Percentiles rank a stretch among this genome's conserved stretches.
phyloP scores from a whole-genome alignment of 2,329 filamentous ascomycete species.

The Aspergillus ruber region DNA sequence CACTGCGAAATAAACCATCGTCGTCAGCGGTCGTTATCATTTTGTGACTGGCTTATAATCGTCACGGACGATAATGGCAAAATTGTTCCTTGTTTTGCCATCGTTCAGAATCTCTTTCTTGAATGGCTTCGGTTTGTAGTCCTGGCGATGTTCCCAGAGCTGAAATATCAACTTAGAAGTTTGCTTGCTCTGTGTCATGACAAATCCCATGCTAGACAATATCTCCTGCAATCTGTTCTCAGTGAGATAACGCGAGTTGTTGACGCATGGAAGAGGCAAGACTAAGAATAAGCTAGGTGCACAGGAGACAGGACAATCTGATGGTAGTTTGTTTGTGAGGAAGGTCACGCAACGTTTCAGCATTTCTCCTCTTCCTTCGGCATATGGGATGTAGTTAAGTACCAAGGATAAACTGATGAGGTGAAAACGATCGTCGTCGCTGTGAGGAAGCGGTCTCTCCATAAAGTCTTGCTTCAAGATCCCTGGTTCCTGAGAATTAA shows the following conservation, averaged over 20 bases:
- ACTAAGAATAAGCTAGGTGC: conserved; percentile 71
- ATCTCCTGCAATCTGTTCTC: conserved; percentile 62
- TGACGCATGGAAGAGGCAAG: conserved; percentile 77
- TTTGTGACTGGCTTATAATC: conserved; percentile 1
- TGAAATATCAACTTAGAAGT: conserved; percentile 84
- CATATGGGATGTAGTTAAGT: conserved; percentile 85
- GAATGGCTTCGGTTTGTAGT: conserved; percentile 38
- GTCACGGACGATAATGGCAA: conserved; percentile 62
- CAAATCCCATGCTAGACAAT: conserved; percentile 72
- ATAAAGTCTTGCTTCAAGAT: conserved; percentile 94
- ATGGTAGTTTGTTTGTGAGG: conserved; percentile 38
- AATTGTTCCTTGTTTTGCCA: conserved; percentile 79
- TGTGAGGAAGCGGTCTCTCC: conserved; percentile 65
- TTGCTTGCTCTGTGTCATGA: conserved; percentile 58
- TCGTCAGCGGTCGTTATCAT: neutral
- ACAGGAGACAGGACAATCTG: conserved; percentile 18
- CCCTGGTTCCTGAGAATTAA: conserved; percentile 71
- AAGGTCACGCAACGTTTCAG: conserved; percentile 68
- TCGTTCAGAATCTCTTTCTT: conserved; percentile 71
- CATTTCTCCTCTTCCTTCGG: conserved; percentile 73
- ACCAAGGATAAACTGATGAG: conserved; percentile 88
- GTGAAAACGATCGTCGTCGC: conserved; percentile 64
- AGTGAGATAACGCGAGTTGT: conserved; percentile 85
- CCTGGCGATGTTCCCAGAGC: conserved; percentile 60
- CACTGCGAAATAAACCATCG: conserved; percentile 38